Evolutionary conservation across 2,329 filamentous ascomycete genomes (phyloP), one percentile per base, ranked within the genome.

Genomic region (Pseudopyrenochaeta lycopersici): DNA sequence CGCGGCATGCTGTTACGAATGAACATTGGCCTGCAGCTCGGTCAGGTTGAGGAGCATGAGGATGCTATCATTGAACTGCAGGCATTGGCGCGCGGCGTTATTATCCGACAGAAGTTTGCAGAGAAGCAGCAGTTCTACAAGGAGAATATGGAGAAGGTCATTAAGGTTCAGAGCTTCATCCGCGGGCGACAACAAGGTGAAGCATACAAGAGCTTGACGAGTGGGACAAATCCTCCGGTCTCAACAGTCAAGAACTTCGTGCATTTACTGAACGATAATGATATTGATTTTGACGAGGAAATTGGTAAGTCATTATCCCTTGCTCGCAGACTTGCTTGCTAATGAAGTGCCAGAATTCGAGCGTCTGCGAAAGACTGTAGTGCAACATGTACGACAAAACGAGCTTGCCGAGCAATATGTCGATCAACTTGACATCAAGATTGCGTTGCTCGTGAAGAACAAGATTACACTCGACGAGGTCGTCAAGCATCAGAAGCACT

Each of bases 381-480:
- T 99, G 6, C 93, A 98, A 72, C 93, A 98, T 72, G 95, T 99
- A 9, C 89, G 94, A 42, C 93, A 97, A 67, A 99, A 99, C 70
- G 95, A 99, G 78, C 88, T 96, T 81, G 87, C 96, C 33, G 95
- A 99, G 77, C 92, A 97, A 73, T 99, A 99, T 71, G 97, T 99
- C 64, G 93, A 97, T 67, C 95, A 99, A 73, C 85, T 99, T 31
- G 96, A 99, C 72, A 97, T 99, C 82, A 99, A 99, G 80, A 99
- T 99, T 74, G 95, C 95, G 1, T 85, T 99, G 2, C 84, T 99
- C 15, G 95, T 99, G 68, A 98, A 98, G 84, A 99, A 99, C 85
- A 99, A 99, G 78, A 99, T 99, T 70, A 98, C 95, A 0, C 84
- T 99, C 3, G 95, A 99, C 71, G 96, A 99, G 77, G 95, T 99